Conservation (phyloP, 306 rosid genomes). For the Begonia loranthoides region DNA sequence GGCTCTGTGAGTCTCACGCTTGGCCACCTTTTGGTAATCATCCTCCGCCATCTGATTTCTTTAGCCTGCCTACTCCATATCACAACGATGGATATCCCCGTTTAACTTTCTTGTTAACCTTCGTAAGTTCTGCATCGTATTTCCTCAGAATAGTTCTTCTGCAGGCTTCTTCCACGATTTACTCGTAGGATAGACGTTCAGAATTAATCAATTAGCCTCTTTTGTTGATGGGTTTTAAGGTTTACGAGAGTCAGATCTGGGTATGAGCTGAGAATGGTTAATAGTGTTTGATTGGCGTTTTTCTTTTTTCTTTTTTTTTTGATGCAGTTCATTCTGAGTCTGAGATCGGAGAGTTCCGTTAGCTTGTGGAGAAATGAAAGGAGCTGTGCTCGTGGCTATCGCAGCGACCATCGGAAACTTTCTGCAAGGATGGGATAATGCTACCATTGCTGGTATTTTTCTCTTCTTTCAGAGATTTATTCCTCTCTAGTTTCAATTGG, state of each 20-base stretch:
- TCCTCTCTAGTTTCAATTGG: not conserved
- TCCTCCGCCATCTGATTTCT: too few species aligned
- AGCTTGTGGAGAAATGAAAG: slow-evolving; percentile 33
- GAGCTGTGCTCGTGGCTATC: slow-evolving; percentile 63
- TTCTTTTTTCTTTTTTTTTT: slow-evolving; percentile 3
- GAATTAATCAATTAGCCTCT: too few species aligned
- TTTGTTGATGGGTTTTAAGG: too few species aligned
- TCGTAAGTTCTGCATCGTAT: too few species aligned
- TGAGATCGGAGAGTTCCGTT: slow-evolving; percentile 7
- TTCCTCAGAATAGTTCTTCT: too few species aligned
- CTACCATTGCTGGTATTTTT: slow-evolving; percentile 70
- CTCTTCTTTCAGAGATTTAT: not conserved
- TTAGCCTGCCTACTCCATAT: too few species aligned
- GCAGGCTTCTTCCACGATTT: too few species aligned
- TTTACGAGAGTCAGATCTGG: slow-evolving; percentile 4
- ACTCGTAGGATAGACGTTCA: too few species aligned
- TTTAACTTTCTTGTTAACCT: too few species aligned
- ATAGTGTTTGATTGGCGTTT: slow-evolving; percentile 7
- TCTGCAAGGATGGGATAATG: slow-evolving; percentile 94
- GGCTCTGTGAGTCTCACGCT: too few species aligned
- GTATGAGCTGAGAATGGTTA: not conserved
- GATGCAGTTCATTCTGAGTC: slow-evolving; percentile 7
- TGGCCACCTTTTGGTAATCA: too few species aligned
- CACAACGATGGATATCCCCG: too few species aligned
- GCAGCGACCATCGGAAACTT: slow-evolving; percentile 83